A percentile compares a stretch with the other conserved stretches of the same genome.
phyloP scores from a whole-genome alignment of 75 land plant genomes.

The Ceratopteris richardii region DNA sequence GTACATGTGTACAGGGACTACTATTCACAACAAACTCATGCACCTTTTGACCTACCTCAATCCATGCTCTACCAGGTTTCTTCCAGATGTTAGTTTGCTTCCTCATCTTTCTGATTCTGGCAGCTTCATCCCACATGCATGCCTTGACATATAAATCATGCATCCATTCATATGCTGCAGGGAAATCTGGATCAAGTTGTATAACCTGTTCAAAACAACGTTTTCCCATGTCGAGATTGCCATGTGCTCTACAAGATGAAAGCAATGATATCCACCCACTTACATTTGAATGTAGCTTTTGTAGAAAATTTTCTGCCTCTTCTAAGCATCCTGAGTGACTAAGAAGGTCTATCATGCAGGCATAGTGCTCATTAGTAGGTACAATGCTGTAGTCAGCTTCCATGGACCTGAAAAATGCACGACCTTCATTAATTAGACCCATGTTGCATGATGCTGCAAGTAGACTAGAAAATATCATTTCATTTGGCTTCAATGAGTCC shows the following conservation, averaged over 20 bases:
- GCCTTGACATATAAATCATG: background rate
- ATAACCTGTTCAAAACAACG: background rate
- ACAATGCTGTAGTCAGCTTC: background rate
- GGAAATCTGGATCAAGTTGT: background rate
- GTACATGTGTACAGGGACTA: background rate
- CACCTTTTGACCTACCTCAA: constrained; percentile 3
- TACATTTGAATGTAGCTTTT: background rate
- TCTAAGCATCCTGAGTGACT: background rate
- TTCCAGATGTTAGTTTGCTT: background rate
- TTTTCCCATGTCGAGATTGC: background rate
- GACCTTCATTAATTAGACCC: background rate
- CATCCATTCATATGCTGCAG: constrained; percentile 1
- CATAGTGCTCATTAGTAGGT: background rate
- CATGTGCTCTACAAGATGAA: constrained; percentile 1
- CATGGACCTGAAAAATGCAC: background rate
- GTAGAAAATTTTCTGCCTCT: constrained; percentile 5
- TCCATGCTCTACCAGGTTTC: constrained; percentile 7
- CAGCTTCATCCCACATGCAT: constrained; percentile 1
- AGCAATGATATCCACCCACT: constrained; percentile 6
- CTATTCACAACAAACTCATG: constrained; percentile 3
- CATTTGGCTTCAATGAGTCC: background rate
- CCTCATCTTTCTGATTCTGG: background rate
- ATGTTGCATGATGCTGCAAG: background rate
- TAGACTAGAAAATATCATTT: background rate
- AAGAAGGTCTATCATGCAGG: background rate